A percentile compares a stretch with the other conserved stretches of the same genome.
Conservation (phyloP, 371 early-diverging fungal species). For the Sporodiniella umbellata region DNA sequence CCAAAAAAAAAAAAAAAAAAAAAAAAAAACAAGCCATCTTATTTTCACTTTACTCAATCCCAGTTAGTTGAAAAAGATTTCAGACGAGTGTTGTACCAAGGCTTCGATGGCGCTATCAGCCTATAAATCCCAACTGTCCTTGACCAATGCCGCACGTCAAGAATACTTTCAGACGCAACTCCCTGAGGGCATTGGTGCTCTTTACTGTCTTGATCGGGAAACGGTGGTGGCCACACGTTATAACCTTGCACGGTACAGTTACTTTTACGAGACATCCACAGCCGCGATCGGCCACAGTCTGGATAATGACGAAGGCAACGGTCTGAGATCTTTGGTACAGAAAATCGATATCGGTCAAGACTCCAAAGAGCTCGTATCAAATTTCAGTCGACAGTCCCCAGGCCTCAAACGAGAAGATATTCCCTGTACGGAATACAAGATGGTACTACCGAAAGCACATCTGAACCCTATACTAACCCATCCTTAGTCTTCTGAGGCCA, state of each 20-base stretch:
- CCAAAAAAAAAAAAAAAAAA: constrained; percentile 1
- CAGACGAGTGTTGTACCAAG: constrained; percentile 67
- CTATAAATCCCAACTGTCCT: constrained; percentile 63
- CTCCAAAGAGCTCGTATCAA: constrained; percentile 36
- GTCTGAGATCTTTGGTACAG: constrained; percentile 54
- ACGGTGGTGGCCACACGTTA: constrained; percentile 61
- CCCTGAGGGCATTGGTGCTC: constrained; percentile 40
- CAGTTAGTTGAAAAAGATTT: constrained; percentile 53
- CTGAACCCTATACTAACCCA: neutral
- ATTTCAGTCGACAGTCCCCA: constrained; percentile 16
- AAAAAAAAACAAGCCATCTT: neutral
- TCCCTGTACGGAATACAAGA: constrained; percentile 58
- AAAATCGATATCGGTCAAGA: constrained; percentile 56
- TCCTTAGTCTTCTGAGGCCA: constrained; percentile 53
- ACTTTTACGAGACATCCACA: constrained; percentile 26
- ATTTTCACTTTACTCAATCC: neutral
- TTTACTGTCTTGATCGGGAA: constrained; percentile 71
- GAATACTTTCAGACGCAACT: constrained; percentile 61
- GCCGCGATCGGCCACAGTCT: constrained; percentile 31
- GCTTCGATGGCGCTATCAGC: constrained; percentile 62
- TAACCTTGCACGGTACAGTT: constrained; percentile 62
- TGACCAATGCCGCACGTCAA: constrained; percentile 57
- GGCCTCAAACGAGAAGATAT: constrained; percentile 35
- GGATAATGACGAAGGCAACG: constrained; percentile 38
- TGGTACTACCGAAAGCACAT: neutral